A percentile compares a stretch with the other conserved stretches of the same genome.
These are phyloP conservation scores for Protea cynaroides DNA, from an alignment of 164 flowering plant species.

Conservation along the genomic window DNA sequence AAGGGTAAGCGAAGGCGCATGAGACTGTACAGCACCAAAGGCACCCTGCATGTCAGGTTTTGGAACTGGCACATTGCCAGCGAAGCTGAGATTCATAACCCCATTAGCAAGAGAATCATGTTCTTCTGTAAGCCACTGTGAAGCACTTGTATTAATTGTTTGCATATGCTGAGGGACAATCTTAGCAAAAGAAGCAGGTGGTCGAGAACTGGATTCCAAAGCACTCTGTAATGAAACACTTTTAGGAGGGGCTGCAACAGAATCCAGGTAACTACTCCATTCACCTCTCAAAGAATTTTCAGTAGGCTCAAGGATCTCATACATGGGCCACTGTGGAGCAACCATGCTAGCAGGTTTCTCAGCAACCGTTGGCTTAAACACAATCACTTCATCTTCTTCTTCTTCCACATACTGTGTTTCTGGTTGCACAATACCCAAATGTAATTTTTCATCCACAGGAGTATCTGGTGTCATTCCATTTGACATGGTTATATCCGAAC, in stretches of 20 bases:
- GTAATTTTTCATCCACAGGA: conserved; percentile 17
- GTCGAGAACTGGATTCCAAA: conserved; percentile 20
- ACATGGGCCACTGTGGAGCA: conserved; percentile 21
- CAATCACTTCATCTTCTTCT: conserved; percentile 92
- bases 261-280: conserved; percentile 16
- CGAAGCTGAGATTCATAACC: conserved; percentile 35
- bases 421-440: conserved; percentile 18
- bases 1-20: conserved; percentile 30
- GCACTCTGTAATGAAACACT: conserved; percentile 23
- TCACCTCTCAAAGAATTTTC: conserved; percentile 27
- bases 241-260: conserved; percentile 25
- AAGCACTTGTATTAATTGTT: conserved; percentile 29
- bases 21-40: conserved; percentile 21
- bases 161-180: conserved; percentile 28
- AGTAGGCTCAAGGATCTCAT: conserved; percentile 28
- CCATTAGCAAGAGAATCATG: conserved; percentile 38
- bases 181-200: conserved; percentile 27
- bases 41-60: conserved; percentile 31
- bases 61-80: conserved; percentile 41
- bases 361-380: conserved; percentile 62
- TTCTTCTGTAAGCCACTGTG: conserved; percentile 49
- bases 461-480: conserved; percentile 24
- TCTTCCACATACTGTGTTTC: conserved; percentile 34
- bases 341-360: conserved; percentile 44
- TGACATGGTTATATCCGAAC: conserved; percentile 15